These are phyloP conservation scores for Corymbia citriodora DNA, from an alignment of 441 rosid species.

Conservation along the genomic window DNA sequence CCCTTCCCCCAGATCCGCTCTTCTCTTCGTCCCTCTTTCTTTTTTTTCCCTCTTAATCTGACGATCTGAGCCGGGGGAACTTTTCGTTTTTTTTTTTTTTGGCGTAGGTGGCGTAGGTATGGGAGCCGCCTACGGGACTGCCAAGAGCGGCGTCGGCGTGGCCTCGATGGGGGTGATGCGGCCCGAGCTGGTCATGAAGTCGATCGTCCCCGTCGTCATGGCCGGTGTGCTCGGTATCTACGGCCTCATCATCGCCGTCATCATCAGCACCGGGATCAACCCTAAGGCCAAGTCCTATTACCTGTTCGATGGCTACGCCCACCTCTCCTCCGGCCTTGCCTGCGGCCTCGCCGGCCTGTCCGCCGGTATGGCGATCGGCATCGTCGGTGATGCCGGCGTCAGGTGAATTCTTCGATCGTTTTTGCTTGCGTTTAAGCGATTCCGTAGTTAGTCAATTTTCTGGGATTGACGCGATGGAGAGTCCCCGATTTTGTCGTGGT, in stretches of 20 bases:
- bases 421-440: not conserved
- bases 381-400: conserved; percentile 5
- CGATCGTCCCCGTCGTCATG: conserved; percentile 10
- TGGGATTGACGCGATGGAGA: not conserved
- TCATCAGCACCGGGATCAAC: conserved; percentile 12
- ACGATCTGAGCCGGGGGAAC: not conserved
- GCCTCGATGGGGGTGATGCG: conserved; percentile 13
- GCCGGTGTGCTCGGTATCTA: conserved; percentile 10
- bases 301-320: conserved; percentile 8
- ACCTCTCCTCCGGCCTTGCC: conserved; percentile 9
- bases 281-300: conserved; percentile 7
- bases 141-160: conserved; percentile 14
- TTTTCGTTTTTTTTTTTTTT: not conserved
- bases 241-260: conserved; percentile 10
- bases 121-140: conserved; percentile 13
- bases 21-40: not conserved
- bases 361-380: conserved; percentile 9
- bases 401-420: not conserved
- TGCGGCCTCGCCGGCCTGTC: conserved; percentile 12
- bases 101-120: not conserved
- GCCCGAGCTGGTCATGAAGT: conserved; percentile 14
- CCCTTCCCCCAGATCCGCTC: not conserved
- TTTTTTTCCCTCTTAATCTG: not conserved
- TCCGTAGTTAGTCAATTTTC: not conserved
- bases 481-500: not conserved